A percentile compares a stretch with the other conserved stretches of the same genome.
Conservation (phyloP, 768 basidiomycete genomes). For the Russula vinacea region DNA sequence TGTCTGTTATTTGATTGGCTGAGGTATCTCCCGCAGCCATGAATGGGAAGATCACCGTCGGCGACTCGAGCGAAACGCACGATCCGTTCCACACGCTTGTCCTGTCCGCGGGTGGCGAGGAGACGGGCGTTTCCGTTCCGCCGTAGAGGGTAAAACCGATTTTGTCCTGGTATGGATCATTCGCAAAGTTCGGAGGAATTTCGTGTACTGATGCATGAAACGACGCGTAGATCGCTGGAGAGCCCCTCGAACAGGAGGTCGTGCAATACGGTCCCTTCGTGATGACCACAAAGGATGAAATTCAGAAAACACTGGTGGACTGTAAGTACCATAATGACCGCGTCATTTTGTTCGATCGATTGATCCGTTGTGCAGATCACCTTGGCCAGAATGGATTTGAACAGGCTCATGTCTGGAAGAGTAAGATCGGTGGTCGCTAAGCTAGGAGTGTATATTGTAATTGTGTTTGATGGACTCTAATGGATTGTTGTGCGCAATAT, state of each 20-base stretch:
- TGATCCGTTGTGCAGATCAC: conserved; percentile 50
- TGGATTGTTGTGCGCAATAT: background rate
- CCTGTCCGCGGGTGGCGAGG: conserved; percentile 54
- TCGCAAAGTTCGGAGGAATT: background rate
- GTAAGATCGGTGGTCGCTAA: conserved; percentile 57
- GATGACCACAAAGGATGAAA: conserved; percentile 76
- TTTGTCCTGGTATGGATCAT: conserved; percentile 59
- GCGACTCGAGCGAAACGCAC: conserved; percentile 46
- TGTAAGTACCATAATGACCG: conserved; percentile 45
- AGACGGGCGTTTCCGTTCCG: conserved; percentile 68
- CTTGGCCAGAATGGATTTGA: conserved; percentile 85
- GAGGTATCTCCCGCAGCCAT: conserved; percentile 45
- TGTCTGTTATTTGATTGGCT: background rate
- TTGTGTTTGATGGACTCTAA: conserved; percentile 19
- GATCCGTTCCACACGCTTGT: conserved; percentile 77
- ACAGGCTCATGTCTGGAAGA: conserved; percentile 82
- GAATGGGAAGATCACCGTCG: conserved; percentile 65
- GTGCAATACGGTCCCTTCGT: conserved; percentile 88
- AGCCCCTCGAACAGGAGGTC: conserved; percentile 85
- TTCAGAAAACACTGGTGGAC: conserved; percentile 77
- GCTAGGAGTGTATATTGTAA: background rate
- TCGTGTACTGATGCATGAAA: background rate
- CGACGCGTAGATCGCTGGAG: conserved; percentile 64
- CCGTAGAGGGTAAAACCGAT: conserved; percentile 60
- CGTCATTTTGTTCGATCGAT: conserved; percentile 6